phyloP scores from a whole-genome alignment of 1,284 basidiomycete genomes.

The Neonothopanus nambi region DNA sequence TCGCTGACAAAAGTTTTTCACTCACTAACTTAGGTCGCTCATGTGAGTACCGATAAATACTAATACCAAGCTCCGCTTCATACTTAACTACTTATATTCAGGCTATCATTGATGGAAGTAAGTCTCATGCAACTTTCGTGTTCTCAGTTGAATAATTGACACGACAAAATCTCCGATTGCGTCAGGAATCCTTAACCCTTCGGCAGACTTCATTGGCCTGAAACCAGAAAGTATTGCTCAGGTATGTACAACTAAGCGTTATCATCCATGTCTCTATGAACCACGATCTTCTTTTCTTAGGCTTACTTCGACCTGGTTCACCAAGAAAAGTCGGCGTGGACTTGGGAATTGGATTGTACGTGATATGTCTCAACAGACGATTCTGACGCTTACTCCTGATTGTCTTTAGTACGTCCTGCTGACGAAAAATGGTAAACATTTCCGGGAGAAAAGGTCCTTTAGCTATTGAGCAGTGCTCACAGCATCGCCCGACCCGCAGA shows the following conservation, averaged over 20 bases:
- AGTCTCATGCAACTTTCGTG: constrained; percentile 14
- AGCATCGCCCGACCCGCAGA: too few species aligned
- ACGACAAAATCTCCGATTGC: not conserved
- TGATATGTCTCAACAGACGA: constrained; percentile 23
- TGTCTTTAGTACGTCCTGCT: too few species aligned
- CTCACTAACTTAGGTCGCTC: constrained; percentile 46
- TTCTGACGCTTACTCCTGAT: too few species aligned
- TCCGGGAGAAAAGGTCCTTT: too few species aligned
- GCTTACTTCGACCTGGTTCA: constrained; percentile 42
- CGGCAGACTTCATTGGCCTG: constrained; percentile 35
- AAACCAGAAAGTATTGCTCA: constrained; percentile 66
- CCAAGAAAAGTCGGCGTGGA: constrained; percentile 49
- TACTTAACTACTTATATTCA: too few species aligned
- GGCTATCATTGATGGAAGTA: constrained; percentile 62
- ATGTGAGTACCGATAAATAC: constrained; percentile 43
- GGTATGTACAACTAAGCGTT: constrained; percentile 43
- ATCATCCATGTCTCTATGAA: too few species aligned
- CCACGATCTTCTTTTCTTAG: constrained; percentile 20
- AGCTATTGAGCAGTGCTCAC: too few species aligned
- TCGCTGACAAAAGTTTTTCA: not conserved
- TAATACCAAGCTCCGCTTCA: not conserved
- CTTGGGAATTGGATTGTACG: constrained; percentile 47
- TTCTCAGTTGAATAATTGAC: too few species aligned
- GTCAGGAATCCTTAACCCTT: constrained; percentile 46
- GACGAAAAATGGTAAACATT: too few species aligned